Conservation (phyloP, 345 rosid species). For the Populus nigra region DNA sequence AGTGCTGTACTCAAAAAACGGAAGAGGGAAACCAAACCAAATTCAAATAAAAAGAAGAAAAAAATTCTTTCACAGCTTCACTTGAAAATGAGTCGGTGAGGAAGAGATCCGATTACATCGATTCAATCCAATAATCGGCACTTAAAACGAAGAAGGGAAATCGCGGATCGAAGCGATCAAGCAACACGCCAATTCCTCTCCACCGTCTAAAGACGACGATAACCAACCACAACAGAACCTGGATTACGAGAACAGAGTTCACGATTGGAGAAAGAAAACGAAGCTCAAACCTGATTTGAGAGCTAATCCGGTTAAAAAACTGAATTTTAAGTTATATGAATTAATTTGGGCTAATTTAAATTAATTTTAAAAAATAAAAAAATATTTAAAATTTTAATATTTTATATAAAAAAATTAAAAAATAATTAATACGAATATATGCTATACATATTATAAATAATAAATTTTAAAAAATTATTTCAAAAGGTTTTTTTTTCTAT, state of each 20-base stretch:
- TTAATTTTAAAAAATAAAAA: too few species aligned
- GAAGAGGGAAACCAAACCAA: not conserved
- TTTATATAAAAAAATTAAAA: too few species aligned
- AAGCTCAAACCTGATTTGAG: not conserved
- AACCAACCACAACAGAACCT: not conserved
- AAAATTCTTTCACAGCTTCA: not conserved
- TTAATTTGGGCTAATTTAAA: too few species aligned
- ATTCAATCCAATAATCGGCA: not conserved
- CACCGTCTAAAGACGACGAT: conserved; percentile 16
- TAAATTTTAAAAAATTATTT: too few species aligned
- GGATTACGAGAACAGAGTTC: conserved; percentile 6
- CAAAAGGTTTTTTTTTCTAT: too few species aligned
- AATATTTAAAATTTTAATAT: too few species aligned
- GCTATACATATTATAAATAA: too few species aligned
- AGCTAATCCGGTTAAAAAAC: too few species aligned
- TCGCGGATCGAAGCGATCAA: conserved; percentile 52
- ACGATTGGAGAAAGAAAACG: conserved; percentile 24
- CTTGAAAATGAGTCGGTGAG: not conserved
- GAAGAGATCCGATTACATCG: not conserved
- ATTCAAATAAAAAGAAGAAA: not conserved
- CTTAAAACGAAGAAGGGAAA: conserved; percentile 51
- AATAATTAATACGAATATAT: too few species aligned
- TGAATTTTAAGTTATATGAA: too few species aligned
- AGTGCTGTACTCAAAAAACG: too few species aligned
- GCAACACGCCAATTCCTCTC: conserved; percentile 32